Base-by-base conservation (phyloP, 2,329 filamentous ascomycete genomes). In the Diplodia sapinea region DNA sequence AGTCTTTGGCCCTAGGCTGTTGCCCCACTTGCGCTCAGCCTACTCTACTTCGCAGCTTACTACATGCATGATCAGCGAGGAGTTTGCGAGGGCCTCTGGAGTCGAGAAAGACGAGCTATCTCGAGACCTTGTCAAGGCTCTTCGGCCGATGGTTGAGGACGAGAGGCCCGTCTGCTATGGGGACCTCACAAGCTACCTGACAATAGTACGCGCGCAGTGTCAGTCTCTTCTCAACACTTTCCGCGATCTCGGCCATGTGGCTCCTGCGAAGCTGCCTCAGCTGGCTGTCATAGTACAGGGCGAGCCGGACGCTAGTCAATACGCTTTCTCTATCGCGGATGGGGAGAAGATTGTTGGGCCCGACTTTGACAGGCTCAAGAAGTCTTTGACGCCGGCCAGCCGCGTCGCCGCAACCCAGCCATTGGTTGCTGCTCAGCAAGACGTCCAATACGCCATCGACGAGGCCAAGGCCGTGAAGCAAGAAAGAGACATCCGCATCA, bases 221-320 rank as follows among this genome's bases (percentile, higher is more conserved):
- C 91, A 94, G 73, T 93, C 95, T 70, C 83, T 99, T 29, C 83
- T 98, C 69, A 93, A 94, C 75, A 88, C 95, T 63, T 99, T 99
- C 85, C 88, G 93, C 72, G 94, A 98, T 17, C 55, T 63, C 52
- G 74, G 72, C 11, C 75, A 79, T 65, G 74, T 77, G 17, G 71
- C 75, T 40, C 50, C 66, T 55, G 31, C 55, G 72, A 89, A 93
- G 74, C 82, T 98, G 50, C 94, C 96, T 0, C 85, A 85, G 5
- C 86, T 98, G 56, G 93, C 95, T 26, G 92, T 96, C 2, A 88
- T 99, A 20, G 94, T 97, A 9, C 95, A 99, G 79, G 95, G 95
- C 36, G 94, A 98, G 75, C 85, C 91, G 5, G 91, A 96, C 75
- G 94, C 95, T 43, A 94, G 95, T 0, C 94, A 94, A 11, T 94